Base-by-base conservation (phyloP, 441 rosid genomes). In the Eruca vesicaria region DNA sequence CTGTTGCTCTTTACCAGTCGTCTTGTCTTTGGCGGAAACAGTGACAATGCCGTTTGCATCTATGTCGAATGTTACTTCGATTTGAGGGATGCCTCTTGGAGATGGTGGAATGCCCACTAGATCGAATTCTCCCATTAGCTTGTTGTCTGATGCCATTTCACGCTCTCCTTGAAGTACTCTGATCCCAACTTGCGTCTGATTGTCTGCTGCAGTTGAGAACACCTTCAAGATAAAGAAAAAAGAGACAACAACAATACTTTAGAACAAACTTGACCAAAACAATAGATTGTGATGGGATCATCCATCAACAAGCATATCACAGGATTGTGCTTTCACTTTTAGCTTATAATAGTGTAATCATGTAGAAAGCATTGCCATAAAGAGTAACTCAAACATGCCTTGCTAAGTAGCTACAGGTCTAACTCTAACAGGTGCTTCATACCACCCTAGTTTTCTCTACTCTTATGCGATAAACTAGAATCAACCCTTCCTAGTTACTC, bases 91-190 rank as follows among this genome's bases (percentile, higher is more conserved):
- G 15, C 98, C 99, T 78, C 99, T 82, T 2, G 94, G 96, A n/a
- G 98, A 89, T 4, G 98, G 99, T 23, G 98, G 99, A 52, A 94
- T 86, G 33, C 99, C 98, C n/a, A 90, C 88, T 53, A 92, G 90
- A 53, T 95, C 99, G 72, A 92, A 92, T 65, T 92, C 98, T 63
- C 99, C 98, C 21, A 91, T 73, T 2, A 80, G 52, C 77, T 95
- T 95, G 90, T 94, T 94, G 83, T 94, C 97, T 1, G 94, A 0
- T 35, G 99, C 93, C 96, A 94, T 90, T 74, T 90, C 98, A 32
- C 99, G 96, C 71, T 94, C 99, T 31, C 99, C 99, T 75, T 94
- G 99, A 41, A 94, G 98, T 20, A 94, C 99, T 85, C 81, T 94
- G 77, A 94, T 94, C 36, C 99, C 99, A 5, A 94, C 98, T 77